These are phyloP conservation scores for Scedosporium boydii DNA, from an alignment of 2,329 filamentous ascomycete species.

Conservation along the genomic window DNA sequence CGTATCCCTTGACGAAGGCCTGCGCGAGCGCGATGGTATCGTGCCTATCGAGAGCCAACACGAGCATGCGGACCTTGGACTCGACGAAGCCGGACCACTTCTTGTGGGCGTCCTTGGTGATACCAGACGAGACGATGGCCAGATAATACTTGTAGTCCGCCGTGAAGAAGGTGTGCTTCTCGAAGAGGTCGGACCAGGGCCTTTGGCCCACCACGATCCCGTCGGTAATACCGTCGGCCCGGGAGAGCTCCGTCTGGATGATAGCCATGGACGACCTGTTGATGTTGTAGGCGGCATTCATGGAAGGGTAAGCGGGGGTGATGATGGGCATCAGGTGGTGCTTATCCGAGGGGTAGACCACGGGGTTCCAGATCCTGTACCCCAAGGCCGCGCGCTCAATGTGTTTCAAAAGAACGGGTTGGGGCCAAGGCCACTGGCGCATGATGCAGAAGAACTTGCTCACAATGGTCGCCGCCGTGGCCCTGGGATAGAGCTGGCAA, in stretches of 20 bases:
- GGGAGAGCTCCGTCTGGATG: conserved; percentile 72
- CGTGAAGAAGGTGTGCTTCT: conserved; percentile 89
- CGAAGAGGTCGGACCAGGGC: conserved; percentile 81
- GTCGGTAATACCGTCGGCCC: conserved; percentile 67
- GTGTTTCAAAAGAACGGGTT: conserved; percentile 81
- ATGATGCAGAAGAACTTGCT: conserved; percentile 93
- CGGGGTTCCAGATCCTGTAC: conserved; percentile 90
- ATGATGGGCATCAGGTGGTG: conserved; percentile 97
- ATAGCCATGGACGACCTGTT: conserved; percentile 76
- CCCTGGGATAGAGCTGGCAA: conserved; percentile 92
- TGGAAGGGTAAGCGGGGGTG: conserved; percentile 92
- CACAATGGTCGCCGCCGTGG: conserved; percentile 78
- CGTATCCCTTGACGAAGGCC: conserved; percentile 87
- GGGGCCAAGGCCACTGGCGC: conserved; percentile 85
- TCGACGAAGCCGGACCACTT: conserved; percentile 88
- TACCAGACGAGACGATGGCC: conserved; percentile 74
- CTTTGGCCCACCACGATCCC: conserved; percentile 69
- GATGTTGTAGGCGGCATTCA: conserved; percentile 96
- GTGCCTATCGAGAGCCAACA: conserved; percentile 73
- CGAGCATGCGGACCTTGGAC: conserved; percentile 81
- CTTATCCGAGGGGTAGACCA: conserved; percentile 70
- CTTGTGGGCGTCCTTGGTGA: conserved; percentile 73
- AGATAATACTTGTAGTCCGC: conserved; percentile 92
- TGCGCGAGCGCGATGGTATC: conserved; percentile 73
- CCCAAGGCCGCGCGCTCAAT: conserved; percentile 76